Conservation (phyloP, 768 basidiomycete species). For the Omphalotus guepiniiformis region DNA sequence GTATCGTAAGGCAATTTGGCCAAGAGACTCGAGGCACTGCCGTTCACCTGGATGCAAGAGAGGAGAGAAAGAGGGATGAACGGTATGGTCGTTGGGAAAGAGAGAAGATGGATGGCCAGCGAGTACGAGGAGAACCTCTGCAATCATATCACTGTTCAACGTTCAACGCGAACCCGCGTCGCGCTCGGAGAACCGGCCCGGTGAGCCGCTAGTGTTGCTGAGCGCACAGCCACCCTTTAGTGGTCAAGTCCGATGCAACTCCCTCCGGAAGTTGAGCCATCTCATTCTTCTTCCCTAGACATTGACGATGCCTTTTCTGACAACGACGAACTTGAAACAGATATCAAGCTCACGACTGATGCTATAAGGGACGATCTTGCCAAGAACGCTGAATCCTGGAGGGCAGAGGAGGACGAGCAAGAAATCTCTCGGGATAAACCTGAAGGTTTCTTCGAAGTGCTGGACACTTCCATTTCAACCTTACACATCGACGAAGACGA, state of each 20-base stretch:
- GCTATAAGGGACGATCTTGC: conserved; percentile 61
- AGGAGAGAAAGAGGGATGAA: conserved; percentile 60
- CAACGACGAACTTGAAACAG: conserved; percentile 43
- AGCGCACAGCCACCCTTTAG: neutral
- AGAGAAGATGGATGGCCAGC: conserved; percentile 86
- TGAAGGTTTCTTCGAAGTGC: conserved; percentile 28
- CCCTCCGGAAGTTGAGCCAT: conserved; percentile 14
- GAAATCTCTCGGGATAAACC: conserved; percentile 25
- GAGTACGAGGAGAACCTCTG: conserved; percentile 82
- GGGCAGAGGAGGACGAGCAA: conserved; percentile 26
- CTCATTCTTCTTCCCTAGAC: conserved; percentile 31
- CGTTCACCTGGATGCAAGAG: conserved; percentile 89
- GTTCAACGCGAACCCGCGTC: neutral
- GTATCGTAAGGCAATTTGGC: conserved; percentile 71
- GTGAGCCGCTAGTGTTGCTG: neutral
- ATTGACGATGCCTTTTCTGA: conserved; percentile 72
- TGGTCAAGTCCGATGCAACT: neutral
- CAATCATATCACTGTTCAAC: conserved; percentile 57
- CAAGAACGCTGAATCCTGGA: conserved; percentile 36
- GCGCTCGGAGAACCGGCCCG: neutral
- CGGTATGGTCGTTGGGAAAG: conserved; percentile 55
- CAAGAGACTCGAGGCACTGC: conserved; percentile 78
- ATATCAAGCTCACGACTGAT: conserved; percentile 54
- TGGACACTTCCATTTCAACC: conserved; percentile 53
- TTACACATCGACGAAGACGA: conserved; percentile 45